Percentiles rank a stretch among this genome's conserved stretches.
These are phyloP conservation scores for Clonostachys rosea DNA, from an alignment of 2,329 filamentous ascomycete genomes.

Conservation along the genomic window DNA sequence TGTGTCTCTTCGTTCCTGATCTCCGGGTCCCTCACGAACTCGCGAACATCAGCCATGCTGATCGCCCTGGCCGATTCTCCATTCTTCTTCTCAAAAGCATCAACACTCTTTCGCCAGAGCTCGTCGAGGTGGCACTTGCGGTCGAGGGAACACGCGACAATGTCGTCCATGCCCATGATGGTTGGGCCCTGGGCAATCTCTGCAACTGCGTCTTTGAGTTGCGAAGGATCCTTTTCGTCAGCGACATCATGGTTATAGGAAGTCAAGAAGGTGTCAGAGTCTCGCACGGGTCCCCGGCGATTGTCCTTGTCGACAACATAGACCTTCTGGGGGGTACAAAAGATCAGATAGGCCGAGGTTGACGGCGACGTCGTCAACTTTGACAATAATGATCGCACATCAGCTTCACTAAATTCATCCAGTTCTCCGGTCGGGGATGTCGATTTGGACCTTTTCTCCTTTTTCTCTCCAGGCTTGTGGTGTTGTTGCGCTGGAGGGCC, in stretches of 20 bases:
- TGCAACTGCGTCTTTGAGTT: slow-evolving; percentile 4
- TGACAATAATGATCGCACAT: no score
- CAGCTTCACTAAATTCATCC: no score
- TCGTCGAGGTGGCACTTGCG: slow-evolving; percentile 12
- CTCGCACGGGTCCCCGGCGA: no score
- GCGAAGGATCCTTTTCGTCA: slow-evolving; percentile 12
- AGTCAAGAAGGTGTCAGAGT: no score
- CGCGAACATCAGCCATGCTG: no score
- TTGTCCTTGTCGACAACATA: slow-evolving; percentile 29
- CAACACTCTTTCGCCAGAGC: slow-evolving; percentile 8
- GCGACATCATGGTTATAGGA: slow-evolving; percentile 12
- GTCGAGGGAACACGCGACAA: slow-evolving; percentile 12
- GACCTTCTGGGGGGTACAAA: not conserved
- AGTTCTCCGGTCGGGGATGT: no score
- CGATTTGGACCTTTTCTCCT: no score
- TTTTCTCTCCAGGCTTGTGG: no score
- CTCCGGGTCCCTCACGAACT: no score
- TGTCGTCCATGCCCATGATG: slow-evolving; percentile 12
- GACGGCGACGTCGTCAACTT: not conserved
- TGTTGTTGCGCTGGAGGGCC: no score
- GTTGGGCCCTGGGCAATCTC: slow-evolving; percentile 1
- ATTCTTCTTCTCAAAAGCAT: no score
- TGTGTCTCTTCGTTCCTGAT: no score
- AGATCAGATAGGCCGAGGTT: not conserved
- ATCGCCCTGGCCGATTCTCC: not conserved